phyloP scores from a whole-genome alignment of 768 basidiomycete genomes.

The Russula compacta region DNA sequence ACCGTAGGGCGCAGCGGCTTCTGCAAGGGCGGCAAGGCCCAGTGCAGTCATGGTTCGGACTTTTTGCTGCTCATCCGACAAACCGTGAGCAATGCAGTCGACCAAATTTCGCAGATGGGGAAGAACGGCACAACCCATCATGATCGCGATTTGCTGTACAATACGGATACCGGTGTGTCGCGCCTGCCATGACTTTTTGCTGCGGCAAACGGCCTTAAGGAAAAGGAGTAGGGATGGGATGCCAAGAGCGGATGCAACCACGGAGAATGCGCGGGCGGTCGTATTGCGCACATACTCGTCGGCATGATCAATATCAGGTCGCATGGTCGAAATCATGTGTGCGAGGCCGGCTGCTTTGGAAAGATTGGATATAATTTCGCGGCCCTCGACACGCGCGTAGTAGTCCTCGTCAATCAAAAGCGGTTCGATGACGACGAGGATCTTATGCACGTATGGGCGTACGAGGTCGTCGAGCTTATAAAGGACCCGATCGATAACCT shows the following conservation, averaged over 20 bases:
- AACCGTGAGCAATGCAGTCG: slow-evolving; percentile 88
- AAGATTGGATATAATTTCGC: slow-evolving; percentile 97
- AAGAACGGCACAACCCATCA: slow-evolving; percentile 99
- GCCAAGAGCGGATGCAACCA: slow-evolving; percentile 96
- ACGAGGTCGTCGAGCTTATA: slow-evolving; percentile 99
- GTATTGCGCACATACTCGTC: slow-evolving; percentile 99
- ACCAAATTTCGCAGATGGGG: slow-evolving; percentile 96
- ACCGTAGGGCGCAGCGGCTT: slow-evolving; percentile 96
- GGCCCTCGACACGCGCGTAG: slow-evolving; percentile 93
- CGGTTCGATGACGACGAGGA: slow-evolving; percentile 98
- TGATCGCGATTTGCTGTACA: slow-evolving; percentile 98
- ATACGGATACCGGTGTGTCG: slow-evolving; percentile 99
- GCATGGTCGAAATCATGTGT: slow-evolving; percentile 99
- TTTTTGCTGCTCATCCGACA: slow-evolving; percentile 93
- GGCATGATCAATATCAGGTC: slow-evolving; percentile 98
- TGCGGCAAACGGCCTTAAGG: slow-evolving; percentile 95
- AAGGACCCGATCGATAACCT: slow-evolving; percentile 96
- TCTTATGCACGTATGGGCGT: slow-evolving; percentile 98
- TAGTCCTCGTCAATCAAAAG: slow-evolving; percentile 98
- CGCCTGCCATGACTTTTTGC: slow-evolving; percentile 99
- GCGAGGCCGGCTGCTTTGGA: slow-evolving; percentile 98
- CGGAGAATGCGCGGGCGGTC: slow-evolving; percentile 96
- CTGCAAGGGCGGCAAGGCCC: slow-evolving; percentile 86
- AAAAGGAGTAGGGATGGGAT: slow-evolving; percentile 97
- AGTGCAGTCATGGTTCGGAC: slow-evolving; percentile 94